These are phyloP conservation scores for Alternaria triticina DNA, from an alignment of 2,329 filamentous ascomycete species.

Conservation along the genomic window DNA sequence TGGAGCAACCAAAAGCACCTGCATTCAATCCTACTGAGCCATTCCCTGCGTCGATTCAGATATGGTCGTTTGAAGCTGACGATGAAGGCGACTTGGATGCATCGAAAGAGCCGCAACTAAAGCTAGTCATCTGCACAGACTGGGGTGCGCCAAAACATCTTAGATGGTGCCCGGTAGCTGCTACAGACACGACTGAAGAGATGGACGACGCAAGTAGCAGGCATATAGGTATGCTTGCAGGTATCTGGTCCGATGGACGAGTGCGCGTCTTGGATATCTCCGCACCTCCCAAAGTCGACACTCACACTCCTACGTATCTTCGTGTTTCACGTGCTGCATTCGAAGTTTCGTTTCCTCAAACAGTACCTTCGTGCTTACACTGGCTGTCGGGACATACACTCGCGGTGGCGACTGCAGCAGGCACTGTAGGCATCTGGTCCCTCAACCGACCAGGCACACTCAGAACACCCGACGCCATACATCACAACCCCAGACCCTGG, in stretches of 20 bases:
- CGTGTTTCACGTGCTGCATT: constrained; percentile 58
- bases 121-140: constrained; percentile 60
- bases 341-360: constrained; percentile 56
- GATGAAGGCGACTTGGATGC: constrained; percentile 52
- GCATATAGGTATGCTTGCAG: constrained; percentile 61
- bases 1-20: constrained; percentile 48
- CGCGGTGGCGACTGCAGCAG: constrained; percentile 63
- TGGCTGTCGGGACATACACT: constrained; percentile 65
- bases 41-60: constrained; percentile 61
- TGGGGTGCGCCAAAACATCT: constrained; percentile 64
- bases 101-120: constrained; percentile 53
- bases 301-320: constrained; percentile 38
- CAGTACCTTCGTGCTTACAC: constrained; percentile 62
- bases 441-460: constrained; percentile 48
- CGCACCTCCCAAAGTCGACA: constrained; percentile 10
- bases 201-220: constrained; percentile 37
- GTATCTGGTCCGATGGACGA: constrained; percentile 64
- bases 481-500: constrained; percentile 44
- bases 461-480: neutral
- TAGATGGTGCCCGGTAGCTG: constrained; percentile 62
- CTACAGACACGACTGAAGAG: constrained; percentile 24
- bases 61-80: constrained; percentile 62
- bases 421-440: constrained; percentile 62
- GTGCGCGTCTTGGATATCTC: constrained; percentile 62
- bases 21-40: constrained; percentile 59